These are phyloP conservation scores for Paxillus rubicundulus DNA, from an alignment of 768 basidiomycete species.

Conservation along the genomic window DNA sequence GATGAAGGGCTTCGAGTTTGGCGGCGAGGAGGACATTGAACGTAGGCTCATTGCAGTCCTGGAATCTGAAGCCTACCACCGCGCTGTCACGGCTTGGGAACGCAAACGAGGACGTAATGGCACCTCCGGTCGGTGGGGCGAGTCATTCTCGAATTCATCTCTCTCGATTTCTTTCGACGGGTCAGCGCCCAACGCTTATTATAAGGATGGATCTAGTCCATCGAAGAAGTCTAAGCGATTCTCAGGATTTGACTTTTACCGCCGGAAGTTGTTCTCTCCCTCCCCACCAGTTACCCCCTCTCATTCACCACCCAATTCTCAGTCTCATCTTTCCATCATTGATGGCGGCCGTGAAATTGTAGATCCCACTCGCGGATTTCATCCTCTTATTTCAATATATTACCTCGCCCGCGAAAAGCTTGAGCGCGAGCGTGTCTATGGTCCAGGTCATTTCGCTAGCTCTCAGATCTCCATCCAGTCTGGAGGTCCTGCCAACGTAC, in stretches of 20 bases:
- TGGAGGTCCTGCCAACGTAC: conserved; percentile 16
- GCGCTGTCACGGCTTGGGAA: conserved; percentile 78
- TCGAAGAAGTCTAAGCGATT: conserved; percentile 80
- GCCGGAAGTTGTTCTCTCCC: conserved; percentile 78
- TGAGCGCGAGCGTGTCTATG: conserved; percentile 92
- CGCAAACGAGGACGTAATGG: conserved; percentile 53
- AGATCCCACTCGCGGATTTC: conserved; percentile 92
- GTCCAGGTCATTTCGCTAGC: conserved; percentile 89
- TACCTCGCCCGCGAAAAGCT: conserved; percentile 94
- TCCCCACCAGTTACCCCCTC: conserved; percentile 53
- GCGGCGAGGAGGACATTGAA: conserved; percentile 83
- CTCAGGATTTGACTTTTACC: conserved; percentile 92
- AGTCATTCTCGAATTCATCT: conserved; percentile 63
- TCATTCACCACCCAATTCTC: conserved; percentile 60
- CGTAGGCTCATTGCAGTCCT: conserved; percentile 68
- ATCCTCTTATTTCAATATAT: conserved; percentile 95
- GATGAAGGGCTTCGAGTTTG: conserved; percentile 98
- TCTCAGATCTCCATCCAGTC: conserved; percentile 72
- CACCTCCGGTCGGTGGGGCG: conserved; percentile 44
- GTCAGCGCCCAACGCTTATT: conserved; percentile 39
- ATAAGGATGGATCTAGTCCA: conserved; percentile 42
- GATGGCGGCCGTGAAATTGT: conserved; percentile 49
- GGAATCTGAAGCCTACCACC: conserved; percentile 71
- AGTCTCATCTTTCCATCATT: conserved; percentile 49
- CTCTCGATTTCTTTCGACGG: conserved; percentile 62